These are phyloP conservation scores for Paramecium bursaria DNA, from an alignment of 73 alveolate genomes.

Conservation along the genomic window DNA sequence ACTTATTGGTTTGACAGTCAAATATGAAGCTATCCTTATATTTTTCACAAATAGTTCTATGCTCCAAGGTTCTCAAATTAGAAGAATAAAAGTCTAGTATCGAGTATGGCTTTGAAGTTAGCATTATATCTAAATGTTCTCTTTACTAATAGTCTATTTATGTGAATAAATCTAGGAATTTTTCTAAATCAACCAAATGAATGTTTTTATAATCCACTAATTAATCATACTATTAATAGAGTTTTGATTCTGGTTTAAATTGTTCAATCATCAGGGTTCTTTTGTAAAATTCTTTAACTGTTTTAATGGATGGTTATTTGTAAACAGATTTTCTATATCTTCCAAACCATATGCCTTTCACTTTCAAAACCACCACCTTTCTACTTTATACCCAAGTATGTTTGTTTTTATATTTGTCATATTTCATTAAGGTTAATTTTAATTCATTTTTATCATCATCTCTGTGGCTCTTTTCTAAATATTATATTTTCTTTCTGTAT, in stretches of 20 bases:
- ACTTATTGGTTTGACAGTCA: neutral
- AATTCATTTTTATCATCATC: constrained; percentile 25
- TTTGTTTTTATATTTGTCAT: constrained; percentile 29
- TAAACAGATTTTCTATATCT: constrained; percentile 42
- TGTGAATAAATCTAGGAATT: no score
- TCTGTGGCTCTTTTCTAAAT: neutral
- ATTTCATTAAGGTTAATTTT: neutral
- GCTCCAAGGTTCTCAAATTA: neutral
- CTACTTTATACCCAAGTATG: constrained; percentile 27
- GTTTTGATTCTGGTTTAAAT: constrained; percentile 7
- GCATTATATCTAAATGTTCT: no score
- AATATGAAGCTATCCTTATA: constrained; percentile 31
- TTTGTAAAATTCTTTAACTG: constrained; percentile 10
- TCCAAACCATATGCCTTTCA: constrained; percentile 15
- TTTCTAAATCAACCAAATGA: no score
- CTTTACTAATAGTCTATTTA: no score
- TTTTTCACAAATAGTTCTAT: neutral
- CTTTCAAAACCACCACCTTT: neutral
- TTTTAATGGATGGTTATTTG: neutral
- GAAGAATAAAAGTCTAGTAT: no score
- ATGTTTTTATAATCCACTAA: constrained; percentile 17
- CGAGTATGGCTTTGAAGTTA: no score
- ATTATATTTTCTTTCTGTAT: constrained; percentile 8
- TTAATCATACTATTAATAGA: constrained; percentile 2
- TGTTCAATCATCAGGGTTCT: neutral